phyloP scores from a whole-genome alignment of 2,329 filamentous ascomycete genomes.

The Cytospora piceae region DNA sequence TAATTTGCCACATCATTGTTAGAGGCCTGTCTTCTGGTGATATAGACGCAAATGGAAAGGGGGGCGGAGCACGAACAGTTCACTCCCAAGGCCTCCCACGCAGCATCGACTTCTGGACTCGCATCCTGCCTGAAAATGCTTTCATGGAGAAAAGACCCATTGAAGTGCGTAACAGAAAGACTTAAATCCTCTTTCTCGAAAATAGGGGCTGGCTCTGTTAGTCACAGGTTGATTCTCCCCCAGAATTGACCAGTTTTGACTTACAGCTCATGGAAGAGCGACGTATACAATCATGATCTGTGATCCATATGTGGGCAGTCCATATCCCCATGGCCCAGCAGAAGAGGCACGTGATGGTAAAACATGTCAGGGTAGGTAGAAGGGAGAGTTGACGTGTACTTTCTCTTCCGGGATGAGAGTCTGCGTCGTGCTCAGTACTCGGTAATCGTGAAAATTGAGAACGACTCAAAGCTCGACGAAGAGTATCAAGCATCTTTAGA shows the following conservation, averaged over 20 bases:
- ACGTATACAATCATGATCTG: neutral
- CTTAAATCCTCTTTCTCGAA: conserved; percentile 40
- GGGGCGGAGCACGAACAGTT: conserved; percentile 38
- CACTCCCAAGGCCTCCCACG: conserved; percentile 48
- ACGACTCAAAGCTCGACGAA: neutral
- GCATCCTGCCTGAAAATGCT: conserved; percentile 55
- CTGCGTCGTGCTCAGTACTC: neutral
- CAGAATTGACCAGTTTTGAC: neutral
- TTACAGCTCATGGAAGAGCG: neutral
- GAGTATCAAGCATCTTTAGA: neutral
- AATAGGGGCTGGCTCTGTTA: conserved; percentile 38
- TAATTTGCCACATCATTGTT: neutral
- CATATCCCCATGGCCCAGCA: neutral
- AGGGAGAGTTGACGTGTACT: neutral
- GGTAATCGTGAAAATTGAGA: neutral
- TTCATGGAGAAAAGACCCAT: conserved; percentile 60
- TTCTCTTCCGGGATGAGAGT: neutral
- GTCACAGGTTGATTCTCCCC: neutral
- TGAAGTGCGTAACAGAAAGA: conserved; percentile 48
- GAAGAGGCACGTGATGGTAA: neutral
- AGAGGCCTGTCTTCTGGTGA: neutral
- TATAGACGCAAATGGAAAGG: neutral
- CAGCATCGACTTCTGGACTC: conserved; percentile 58
- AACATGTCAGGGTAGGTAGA: neutral
- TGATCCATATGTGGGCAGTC: neutral